Conservation (phyloP, 352 stramenopile species). For the Globisporangium uncinulatum region DNA sequence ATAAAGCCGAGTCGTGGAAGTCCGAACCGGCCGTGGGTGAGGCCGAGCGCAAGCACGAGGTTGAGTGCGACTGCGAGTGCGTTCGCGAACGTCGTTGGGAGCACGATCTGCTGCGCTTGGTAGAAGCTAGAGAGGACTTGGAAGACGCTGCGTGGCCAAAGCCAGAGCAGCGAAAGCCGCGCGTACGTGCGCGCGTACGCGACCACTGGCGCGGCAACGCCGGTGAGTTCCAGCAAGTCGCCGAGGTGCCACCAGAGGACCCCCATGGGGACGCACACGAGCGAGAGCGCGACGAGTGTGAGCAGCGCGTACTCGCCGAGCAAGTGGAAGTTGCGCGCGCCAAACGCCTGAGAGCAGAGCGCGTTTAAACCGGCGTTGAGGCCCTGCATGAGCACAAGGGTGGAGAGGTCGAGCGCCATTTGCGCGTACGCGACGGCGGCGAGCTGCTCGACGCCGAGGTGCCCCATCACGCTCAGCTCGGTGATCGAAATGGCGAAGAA, state of each 20-base stretch:
- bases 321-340: slow-evolving; percentile 74
- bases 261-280: slow-evolving; percentile 59
- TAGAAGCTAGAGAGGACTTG: slow-evolving; percentile 75
- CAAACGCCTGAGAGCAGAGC: slow-evolving; percentile 81
- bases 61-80: slow-evolving; percentile 55
- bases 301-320: slow-evolving; percentile 63
- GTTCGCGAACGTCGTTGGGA: slow-evolving; percentile 64
- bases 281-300: slow-evolving; percentile 47
- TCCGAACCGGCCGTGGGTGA: slow-evolving; percentile 64
- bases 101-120: slow-evolving; percentile 75
- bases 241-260: slow-evolving; percentile 76
- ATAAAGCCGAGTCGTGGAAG: slow-evolving; percentile 64
- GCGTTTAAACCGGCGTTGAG: slow-evolving; percentile 78
- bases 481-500: slow-evolving; percentile 80
- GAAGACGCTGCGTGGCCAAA: slow-evolving; percentile 81
- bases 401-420: slow-evolving; percentile 73
- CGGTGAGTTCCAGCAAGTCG: slow-evolving; percentile 35
- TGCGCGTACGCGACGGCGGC: slow-evolving; percentile 76
- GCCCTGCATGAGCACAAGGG: slow-evolving; percentile 74
- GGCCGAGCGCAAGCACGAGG: slow-evolving; percentile 40
- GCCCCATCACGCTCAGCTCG: slow-evolving; percentile 74
- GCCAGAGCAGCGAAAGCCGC: slow-evolving; percentile 55
- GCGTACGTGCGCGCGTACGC: slow-evolving; percentile 53
- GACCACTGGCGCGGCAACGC: slow-evolving; percentile 37
- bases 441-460: slow-evolving; percentile 72